Conservation (phyloP, 352 stramenopile genomes). For the Phytophthora pluvialis region DNA sequence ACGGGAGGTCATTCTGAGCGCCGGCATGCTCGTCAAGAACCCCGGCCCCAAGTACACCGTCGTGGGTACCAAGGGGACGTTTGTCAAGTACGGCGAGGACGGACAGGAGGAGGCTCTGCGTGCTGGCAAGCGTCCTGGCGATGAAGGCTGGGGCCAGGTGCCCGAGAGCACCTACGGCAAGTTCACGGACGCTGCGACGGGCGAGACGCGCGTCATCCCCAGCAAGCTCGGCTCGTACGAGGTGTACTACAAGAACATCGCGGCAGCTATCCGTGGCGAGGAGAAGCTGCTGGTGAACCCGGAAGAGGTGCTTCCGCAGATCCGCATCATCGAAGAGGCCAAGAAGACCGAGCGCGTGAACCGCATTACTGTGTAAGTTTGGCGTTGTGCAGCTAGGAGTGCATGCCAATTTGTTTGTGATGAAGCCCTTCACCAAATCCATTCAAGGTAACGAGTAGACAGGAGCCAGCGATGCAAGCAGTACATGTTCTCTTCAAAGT, state of each 20-base stretch:
- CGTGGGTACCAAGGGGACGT: constrained; percentile 58
- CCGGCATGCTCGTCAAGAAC: constrained; percentile 72
- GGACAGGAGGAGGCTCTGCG: constrained; percentile 66
- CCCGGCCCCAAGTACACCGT: constrained; percentile 69
- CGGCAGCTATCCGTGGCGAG: constrained; percentile 57
- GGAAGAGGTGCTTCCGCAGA: constrained; percentile 58
- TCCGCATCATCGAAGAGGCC: constrained; percentile 75
- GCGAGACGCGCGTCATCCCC: constrained; percentile 36
- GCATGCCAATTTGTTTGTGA: not conserved
- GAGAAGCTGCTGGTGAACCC: constrained; percentile 61
- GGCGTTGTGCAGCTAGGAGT: not conserved
- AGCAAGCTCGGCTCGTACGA: constrained; percentile 63
- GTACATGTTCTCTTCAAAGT: not conserved
- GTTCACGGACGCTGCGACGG: constrained; percentile 38
- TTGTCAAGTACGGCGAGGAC: constrained; percentile 74
- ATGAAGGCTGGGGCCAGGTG: constrained; percentile 60
- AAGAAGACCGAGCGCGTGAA: constrained; percentile 63
- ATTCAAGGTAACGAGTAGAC: no score
- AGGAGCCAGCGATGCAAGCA: no score
- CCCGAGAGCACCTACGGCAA: constrained; percentile 52
- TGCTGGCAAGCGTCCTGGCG: constrained; percentile 55
- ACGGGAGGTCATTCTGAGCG: constrained; percentile 65
- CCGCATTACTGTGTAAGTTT: constrained; percentile 35
- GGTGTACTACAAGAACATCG: constrained; percentile 78
- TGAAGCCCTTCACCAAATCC: no score